Conservation (phyloP, 306 rosid species). For the Acacia acuminata region DNA sequence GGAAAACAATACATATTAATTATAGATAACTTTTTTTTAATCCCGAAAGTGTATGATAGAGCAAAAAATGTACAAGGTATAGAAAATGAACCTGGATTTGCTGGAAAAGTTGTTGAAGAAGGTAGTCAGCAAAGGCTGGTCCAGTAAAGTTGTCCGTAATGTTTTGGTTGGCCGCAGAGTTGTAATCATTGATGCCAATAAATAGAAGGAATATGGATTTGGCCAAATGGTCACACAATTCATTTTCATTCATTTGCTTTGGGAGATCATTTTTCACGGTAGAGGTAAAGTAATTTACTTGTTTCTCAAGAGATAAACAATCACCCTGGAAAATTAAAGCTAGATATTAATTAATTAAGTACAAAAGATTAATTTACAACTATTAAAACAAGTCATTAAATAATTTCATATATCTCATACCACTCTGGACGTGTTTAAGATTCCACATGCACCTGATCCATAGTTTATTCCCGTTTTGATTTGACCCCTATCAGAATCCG, state of each 20-base stretch:
- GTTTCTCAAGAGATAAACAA: not conserved
- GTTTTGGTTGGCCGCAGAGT: not conserved
- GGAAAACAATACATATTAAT: not conserved
- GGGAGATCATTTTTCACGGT: not conserved
- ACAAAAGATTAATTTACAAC: too few species aligned
- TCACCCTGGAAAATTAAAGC: not conserved
- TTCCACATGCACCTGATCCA: not conserved
- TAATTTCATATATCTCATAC: not conserved
- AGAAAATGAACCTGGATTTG: not conserved
- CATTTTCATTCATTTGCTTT: not conserved
- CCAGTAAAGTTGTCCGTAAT: not conserved
- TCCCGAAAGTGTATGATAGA: too few species aligned
- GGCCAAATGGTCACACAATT: not conserved
- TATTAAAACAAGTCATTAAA: too few species aligned
- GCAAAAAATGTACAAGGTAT: not conserved
- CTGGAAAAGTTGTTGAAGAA: not conserved
- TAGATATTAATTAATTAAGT: too few species aligned
- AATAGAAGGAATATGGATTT: not conserved
- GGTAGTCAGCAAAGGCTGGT: not conserved
- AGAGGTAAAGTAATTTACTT: not conserved
- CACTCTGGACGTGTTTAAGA: not conserved
- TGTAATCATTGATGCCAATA: not conserved
- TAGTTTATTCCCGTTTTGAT: not conserved
- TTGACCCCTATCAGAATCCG: not conserved
- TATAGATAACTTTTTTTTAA: too few species aligned